Conservation (phyloP, 2,329 filamentous ascomycete genomes). For the Colletotrichum incanum region DNA sequence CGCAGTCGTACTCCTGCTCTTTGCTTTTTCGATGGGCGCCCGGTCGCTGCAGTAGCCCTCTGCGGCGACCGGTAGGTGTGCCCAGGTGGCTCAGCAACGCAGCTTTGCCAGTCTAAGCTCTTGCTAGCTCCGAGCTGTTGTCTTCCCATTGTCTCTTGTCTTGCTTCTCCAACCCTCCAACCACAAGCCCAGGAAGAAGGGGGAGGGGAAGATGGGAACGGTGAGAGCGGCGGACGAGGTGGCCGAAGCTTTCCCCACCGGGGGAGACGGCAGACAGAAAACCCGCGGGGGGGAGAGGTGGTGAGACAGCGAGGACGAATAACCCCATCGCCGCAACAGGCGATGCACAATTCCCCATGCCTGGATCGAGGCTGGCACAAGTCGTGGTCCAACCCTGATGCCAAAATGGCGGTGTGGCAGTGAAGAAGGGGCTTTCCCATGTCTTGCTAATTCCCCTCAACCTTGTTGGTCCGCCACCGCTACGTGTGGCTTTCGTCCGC, state of each 20-base stretch:
- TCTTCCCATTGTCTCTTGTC: neutral
- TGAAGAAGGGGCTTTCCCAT: slow-evolving; percentile 18
- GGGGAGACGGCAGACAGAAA: slow-evolving; percentile 11
- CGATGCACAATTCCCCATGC: slow-evolving; percentile 22
- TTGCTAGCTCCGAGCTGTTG: neutral
- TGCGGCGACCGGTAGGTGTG: neutral
- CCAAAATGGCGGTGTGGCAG: slow-evolving; percentile 42
- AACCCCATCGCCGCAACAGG: slow-evolving; percentile 32
- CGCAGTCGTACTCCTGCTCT: neutral
- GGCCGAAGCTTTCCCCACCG: slow-evolving; percentile 16
- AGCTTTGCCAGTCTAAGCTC: neutral
- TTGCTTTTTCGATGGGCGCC: slow-evolving; percentile 3
- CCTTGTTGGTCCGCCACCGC: slow-evolving; percentile 22
- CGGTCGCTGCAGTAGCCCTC: slow-evolving; percentile 6
- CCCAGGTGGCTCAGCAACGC: slow-evolving; percentile 12
- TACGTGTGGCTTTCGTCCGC: slow-evolving; percentile 16
- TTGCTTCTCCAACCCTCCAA: slow-evolving; percentile 6
- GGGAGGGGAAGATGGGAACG: slow-evolving; percentile 7
- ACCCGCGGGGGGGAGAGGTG: slow-evolving; percentile 14
- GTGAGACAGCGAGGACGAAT: slow-evolving; percentile 30
- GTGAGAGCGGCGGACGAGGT: slow-evolving; percentile 11
- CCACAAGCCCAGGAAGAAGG: neutral
- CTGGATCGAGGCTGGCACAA: slow-evolving; percentile 32
- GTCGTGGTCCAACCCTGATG: slow-evolving; percentile 31
- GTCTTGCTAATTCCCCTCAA: slow-evolving; percentile 4